These are phyloP conservation scores for Vitis vinifera DNA, from an alignment of 164 flowering plant species.

Conservation along the genomic window DNA sequence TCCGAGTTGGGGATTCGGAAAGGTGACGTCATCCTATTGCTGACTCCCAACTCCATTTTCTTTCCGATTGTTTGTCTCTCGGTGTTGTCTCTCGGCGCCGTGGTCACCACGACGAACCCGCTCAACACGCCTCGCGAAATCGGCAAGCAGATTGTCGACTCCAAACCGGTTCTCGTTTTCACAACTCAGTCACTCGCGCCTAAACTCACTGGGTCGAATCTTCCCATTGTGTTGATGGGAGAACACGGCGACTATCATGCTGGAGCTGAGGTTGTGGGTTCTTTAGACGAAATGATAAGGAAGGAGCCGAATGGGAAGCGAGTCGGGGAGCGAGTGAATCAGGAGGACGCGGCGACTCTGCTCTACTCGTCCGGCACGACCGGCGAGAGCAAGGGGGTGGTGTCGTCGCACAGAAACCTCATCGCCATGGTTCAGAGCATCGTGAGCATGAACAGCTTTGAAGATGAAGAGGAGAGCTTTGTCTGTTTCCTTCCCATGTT, in stretches of 20 bases:
- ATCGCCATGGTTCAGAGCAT: slow-evolving; percentile 70
- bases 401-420: slow-evolving; percentile 66
- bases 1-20: slow-evolving; percentile 60
- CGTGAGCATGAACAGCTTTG: slow-evolving; percentile 31
- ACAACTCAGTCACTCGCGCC: slow-evolving; percentile 51
- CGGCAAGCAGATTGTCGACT: slow-evolving; percentile 68
- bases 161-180: slow-evolving; percentile 76
- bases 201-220: slow-evolving; percentile 53
- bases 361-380: slow-evolving; percentile 96
- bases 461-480: slow-evolving; percentile 36
- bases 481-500: slow-evolving; percentile 93
- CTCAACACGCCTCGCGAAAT: slow-evolving; percentile 80
- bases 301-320: slow-evolving; percentile 34
- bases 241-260: not conserved
- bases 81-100: slow-evolving; percentile 87
- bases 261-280: slow-evolving; percentile 21
- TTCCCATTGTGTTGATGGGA: slow-evolving; percentile 57
- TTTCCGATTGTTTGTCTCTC: slow-evolving; percentile 81
- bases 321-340: slow-evolving; percentile 50
- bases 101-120: slow-evolving; percentile 89
- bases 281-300: slow-evolving; percentile 43
- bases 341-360: slow-evolving; percentile 78
- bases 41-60: slow-evolving; percentile 85
- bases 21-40: slow-evolving; percentile 81
- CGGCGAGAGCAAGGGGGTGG: slow-evolving; percentile 91